A percentile compares a stretch with the other conserved stretches of the same genome.
phyloP scores from a whole-genome alignment of 2,329 filamentous ascomycete species.

The Colletotrichum tamarilloi region DNA sequence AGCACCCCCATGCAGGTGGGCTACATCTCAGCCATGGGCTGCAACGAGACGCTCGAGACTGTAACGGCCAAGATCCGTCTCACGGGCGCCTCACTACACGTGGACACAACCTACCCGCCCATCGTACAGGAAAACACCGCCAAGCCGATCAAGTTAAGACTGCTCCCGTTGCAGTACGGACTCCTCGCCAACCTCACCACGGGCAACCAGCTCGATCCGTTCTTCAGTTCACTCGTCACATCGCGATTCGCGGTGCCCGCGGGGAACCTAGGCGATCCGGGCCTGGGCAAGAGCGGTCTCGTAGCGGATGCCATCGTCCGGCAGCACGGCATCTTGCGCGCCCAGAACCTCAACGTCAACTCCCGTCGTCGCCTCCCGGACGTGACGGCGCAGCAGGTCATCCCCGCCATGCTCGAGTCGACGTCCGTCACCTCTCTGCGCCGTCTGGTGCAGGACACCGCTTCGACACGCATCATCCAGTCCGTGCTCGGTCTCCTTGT shows the following conservation, averaged over 20 bases:
- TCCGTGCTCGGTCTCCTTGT: conserved; percentile 44
- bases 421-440: conserved; percentile 33
- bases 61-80: conserved; percentile 41
- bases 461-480: conserved; percentile 48
- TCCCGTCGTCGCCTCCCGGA: conserved; percentile 34
- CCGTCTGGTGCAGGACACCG: conserved; percentile 43
- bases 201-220: conserved; percentile 45
- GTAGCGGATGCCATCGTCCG: conserved; percentile 46
- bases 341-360: conserved; percentile 46
- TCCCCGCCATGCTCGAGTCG: conserved; percentile 31
- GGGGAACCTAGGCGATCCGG: conserved; percentile 38
- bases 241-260: conserved; percentile 47
- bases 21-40: conserved; percentile 47
- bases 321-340: conserved; percentile 50
- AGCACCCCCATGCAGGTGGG: conserved; percentile 42
- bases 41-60: conserved; percentile 51
- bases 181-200: conserved; percentile 42
- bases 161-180: conserved; percentile 44
- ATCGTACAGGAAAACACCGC: conserved; percentile 39
- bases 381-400: conserved; percentile 3
- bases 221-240: conserved; percentile 48
- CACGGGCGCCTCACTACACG: conserved; percentile 39
- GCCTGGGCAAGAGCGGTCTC: conserved; percentile 26
- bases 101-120: conserved; percentile 45
- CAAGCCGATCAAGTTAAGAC: conserved; percentile 37